Conservation (phyloP, 306 rosid species). For the Sicyos baderoa region DNA sequence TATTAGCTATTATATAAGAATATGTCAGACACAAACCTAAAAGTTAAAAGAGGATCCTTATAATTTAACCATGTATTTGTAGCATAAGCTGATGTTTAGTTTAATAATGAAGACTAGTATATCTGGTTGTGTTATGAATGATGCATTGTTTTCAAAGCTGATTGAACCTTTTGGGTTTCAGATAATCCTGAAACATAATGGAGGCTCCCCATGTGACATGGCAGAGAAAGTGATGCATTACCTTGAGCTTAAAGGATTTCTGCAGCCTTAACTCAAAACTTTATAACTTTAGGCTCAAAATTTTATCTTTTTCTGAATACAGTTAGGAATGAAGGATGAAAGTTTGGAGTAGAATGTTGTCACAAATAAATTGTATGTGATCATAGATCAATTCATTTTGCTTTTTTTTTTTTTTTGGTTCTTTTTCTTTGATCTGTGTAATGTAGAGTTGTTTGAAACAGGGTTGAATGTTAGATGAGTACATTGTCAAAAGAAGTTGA, state of each 20-base stretch:
- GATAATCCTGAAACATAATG: slow-evolving; percentile 44
- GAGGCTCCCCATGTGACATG: slow-evolving; percentile 55
- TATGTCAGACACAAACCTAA: no score
- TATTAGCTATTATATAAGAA: no score
- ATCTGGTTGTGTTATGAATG: neutral
- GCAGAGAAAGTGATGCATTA: slow-evolving; percentile 47
- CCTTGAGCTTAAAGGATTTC: slow-evolving; percentile 53
- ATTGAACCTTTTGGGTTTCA: slow-evolving; percentile 13
- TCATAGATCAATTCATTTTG: neutral
- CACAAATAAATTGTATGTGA: neutral
- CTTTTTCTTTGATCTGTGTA: no score
- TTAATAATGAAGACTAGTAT: neutral
- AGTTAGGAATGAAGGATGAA: neutral
- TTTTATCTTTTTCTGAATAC: neutral
- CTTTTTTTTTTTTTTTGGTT: no score
- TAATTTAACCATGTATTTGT: neutral
- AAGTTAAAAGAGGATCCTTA: no score
- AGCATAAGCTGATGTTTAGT: neutral
- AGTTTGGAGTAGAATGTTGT: neutral
- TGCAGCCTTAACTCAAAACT: slow-evolving; percentile 28
- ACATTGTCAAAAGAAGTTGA: no score
- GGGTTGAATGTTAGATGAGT: no score
- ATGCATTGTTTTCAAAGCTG: neutral
- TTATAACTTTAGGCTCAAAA: neutral
- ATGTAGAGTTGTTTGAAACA: no score